A percentile compares a stretch with the other conserved stretches of the same genome.
phyloP scores from a whole-genome alignment of 208 protist species.

The Trypanosoma mega region DNA sequence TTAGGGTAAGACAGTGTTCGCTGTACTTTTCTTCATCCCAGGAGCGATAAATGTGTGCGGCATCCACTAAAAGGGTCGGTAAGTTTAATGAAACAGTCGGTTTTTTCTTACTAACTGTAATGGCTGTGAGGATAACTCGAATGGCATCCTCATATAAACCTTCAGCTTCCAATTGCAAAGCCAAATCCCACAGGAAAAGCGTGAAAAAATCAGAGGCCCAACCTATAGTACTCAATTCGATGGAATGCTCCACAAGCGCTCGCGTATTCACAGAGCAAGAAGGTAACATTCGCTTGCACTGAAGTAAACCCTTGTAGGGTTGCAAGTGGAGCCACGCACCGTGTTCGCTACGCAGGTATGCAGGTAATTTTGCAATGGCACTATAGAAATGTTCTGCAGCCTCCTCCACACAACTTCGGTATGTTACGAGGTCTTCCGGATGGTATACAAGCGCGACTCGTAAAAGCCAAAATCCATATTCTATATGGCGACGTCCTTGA shows the following conservation, averaged over 20 bases:
- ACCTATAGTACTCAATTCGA: conserved; percentile 69
- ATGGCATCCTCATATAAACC: conserved; percentile 53
- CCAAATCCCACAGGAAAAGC: conserved; percentile 64
- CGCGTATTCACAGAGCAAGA: conserved; percentile 70
- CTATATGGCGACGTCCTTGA: conserved; percentile 61
- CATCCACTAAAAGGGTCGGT: conserved; percentile 61
- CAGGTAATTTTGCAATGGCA: conserved; percentile 66
- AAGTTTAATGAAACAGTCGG: conserved; percentile 49
- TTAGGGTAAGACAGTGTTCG: conserved; percentile 52
- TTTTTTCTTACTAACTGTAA: conserved; percentile 67
- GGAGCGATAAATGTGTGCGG: conserved; percentile 65
- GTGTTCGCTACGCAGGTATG: conserved; percentile 70
- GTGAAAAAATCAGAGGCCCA: conserved; percentile 80
- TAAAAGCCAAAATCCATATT: conserved; percentile 73
- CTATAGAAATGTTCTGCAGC: conserved; percentile 54
- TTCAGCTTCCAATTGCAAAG: conserved; percentile 61
- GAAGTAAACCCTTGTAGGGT: conserved; percentile 72
- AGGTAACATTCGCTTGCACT: conserved; percentile 70
- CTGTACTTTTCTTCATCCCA: conserved; percentile 56
- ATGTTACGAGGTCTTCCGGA: conserved; percentile 28
- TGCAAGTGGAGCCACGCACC: conserved; percentile 78
- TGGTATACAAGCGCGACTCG: conserved; percentile 35
- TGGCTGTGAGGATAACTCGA: conserved; percentile 53
- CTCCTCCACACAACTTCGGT: conserved; percentile 62
- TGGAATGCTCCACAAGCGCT: conserved; percentile 55